Conservation (phyloP, 805 yeast species). For the Candida verbasci region DNA sequence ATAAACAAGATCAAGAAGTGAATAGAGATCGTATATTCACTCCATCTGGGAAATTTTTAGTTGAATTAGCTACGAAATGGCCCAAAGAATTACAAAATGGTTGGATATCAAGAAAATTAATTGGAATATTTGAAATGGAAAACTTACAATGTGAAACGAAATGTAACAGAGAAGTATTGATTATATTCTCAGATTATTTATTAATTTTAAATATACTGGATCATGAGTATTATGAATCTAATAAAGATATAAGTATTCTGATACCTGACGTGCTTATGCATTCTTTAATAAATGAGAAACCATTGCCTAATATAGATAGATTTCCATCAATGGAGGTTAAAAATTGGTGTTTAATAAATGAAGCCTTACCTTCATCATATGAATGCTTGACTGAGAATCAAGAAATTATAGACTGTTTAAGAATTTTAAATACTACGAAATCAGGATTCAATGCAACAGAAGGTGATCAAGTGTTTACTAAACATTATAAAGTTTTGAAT, state of each 20-base stretch:
- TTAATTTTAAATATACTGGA: slow-evolving; percentile 58
- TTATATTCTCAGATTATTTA: slow-evolving; percentile 77
- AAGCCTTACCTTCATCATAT: slow-evolving; percentile 48
- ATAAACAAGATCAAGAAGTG: slow-evolving; percentile 17
- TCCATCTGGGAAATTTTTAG: slow-evolving; percentile 83
- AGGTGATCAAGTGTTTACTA: slow-evolving; percentile 15
- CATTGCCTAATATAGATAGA: slow-evolving; percentile 44
- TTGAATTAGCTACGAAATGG: slow-evolving; percentile 84
- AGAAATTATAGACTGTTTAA: slow-evolving; percentile 17
- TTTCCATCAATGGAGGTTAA: slow-evolving; percentile 68
- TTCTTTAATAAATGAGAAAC: slow-evolving; percentile 80
- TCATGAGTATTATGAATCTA: slow-evolving; percentile 29
- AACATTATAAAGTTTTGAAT: slow-evolving; percentile 22
- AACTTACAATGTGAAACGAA: slow-evolving; percentile 15
- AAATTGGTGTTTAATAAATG: slow-evolving; percentile 61
- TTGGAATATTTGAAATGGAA: slow-evolving; percentile 55
- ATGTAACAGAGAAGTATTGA: slow-evolving; percentile 46
- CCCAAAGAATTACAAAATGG: slow-evolving; percentile 83
- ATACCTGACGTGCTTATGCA: slow-evolving; percentile 85
- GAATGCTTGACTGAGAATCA: slow-evolving; percentile 15
- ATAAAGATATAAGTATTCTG: slow-evolving; percentile 43
- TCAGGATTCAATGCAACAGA: slow-evolving; percentile 21
- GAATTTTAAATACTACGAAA: slow-evolving; percentile 23
- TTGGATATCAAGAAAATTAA: slow-evolving; percentile 83
- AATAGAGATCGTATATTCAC: slow-evolving; percentile 66